These are phyloP conservation scores for Nematodospora valgi DNA, from an alignment of 805 yeast species.

Conservation along the genomic window DNA sequence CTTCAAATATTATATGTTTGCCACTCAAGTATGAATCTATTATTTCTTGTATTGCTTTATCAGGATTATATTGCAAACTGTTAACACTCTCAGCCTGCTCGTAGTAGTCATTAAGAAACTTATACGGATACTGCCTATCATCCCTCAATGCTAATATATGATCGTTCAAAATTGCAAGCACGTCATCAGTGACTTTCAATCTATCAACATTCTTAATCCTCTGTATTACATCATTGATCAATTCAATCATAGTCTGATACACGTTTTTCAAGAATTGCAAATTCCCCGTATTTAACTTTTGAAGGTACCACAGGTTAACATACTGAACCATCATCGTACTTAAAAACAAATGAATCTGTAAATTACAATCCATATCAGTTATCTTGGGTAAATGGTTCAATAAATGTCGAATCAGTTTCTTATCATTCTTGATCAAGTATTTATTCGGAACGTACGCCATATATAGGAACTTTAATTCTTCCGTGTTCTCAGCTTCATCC, in stretches of 20 bases:
- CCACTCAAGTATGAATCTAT: constrained; percentile 12
- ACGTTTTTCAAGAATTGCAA: constrained; percentile 24
- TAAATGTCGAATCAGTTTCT: constrained; percentile 23
- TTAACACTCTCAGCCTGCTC: neutral
- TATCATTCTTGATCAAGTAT: constrained; percentile 27
- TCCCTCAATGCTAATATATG: constrained; percentile 18
- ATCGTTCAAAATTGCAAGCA: constrained; percentile 18
- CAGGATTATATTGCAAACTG: constrained; percentile 4
- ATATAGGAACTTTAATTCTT: constrained; percentile 32
- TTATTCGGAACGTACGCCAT: constrained; percentile 33
- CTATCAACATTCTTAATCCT: constrained; percentile 15
- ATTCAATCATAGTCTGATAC: constrained; percentile 22
- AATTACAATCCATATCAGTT: constrained; percentile 22
- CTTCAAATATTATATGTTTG: constrained; percentile 19
- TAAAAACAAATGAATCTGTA: constrained; percentile 36
- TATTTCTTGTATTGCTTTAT: constrained; percentile 8
- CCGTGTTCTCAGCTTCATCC: constrained; percentile 19
- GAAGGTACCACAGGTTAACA: constrained; percentile 23
- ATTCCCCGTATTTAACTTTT: constrained; percentile 30
- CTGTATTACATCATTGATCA: constrained; percentile 20
- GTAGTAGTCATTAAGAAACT: constrained; percentile 13
- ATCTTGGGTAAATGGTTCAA: constrained; percentile 26
- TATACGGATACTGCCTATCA: constrained; percentile 12
- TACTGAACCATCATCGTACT: constrained; percentile 24
- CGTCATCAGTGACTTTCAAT: constrained; percentile 20